Evolutionary conservation across 805 yeast species (phyloP).

Genomic region (Dipodascus geniculatus): DNA sequence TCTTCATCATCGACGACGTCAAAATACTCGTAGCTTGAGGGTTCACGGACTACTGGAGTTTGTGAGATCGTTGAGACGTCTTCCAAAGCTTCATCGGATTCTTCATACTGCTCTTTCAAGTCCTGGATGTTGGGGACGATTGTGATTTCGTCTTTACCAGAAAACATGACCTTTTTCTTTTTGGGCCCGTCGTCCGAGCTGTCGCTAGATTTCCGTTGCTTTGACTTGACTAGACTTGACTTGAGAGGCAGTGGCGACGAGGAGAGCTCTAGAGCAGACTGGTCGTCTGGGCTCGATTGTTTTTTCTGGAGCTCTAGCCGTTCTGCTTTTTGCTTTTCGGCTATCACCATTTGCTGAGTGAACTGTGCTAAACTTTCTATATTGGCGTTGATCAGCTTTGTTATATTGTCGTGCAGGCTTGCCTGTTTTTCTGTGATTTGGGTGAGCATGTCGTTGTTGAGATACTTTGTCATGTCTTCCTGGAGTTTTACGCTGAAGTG

Average conservation of each 20-base stretch:
- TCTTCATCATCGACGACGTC: constrained; percentile 3
- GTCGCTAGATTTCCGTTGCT: not conserved
- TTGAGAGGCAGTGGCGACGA: constrained; percentile 8
- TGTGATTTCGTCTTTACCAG: constrained; percentile 10
- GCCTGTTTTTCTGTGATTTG: not conserved
- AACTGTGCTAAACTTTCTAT: constrained; percentile 4
- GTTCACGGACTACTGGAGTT: not conserved
- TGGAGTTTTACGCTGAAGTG: not conserved
- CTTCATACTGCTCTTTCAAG: constrained; percentile 7
- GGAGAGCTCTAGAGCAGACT: not conserved
- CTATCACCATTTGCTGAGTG: constrained; percentile 2
- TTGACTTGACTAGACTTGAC: constrained; percentile 9
- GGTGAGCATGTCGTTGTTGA: not conserved
- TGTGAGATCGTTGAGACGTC: not conserved
- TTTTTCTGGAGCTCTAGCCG: not conserved
- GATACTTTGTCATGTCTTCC: not conserved
- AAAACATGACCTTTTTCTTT: constrained; percentile 14
- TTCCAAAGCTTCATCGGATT: constrained; percentile 6
- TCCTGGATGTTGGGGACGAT: constrained; percentile 4
- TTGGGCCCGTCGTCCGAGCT: constrained; percentile 5
- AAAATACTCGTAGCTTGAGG: constrained; percentile 2
- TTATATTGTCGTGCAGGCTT: not conserved
- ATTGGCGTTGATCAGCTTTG: constrained; percentile 7
- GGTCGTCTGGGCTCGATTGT: constrained; percentile 5
- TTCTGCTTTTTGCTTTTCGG: constrained; percentile 2